These are phyloP conservation scores for Leccinum truebloodii DNA, from an alignment of 768 basidiomycete species.

Conservation along the genomic window DNA sequence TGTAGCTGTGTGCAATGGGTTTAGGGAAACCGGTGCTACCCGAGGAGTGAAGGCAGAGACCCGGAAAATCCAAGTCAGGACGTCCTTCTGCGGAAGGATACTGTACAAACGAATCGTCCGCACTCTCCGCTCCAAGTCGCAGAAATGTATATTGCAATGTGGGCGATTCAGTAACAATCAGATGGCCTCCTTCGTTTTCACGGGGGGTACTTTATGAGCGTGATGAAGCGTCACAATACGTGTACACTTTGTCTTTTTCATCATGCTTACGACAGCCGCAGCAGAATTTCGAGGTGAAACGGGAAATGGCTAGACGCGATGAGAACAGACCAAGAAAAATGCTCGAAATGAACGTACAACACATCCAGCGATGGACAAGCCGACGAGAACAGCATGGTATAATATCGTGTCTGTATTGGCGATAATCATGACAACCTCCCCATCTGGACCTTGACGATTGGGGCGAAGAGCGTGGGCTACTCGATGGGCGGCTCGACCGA, in stretches of 20 bases:
- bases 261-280: constrained; percentile 18
- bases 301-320: constrained; percentile 31
- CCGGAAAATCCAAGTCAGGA: constrained; percentile 23
- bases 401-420: constrained; percentile 36
- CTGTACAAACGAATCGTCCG: constrained; percentile 2
- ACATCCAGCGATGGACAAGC: constrained; percentile 43
- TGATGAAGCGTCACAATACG: constrained; percentile 22
- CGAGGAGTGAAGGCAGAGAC: constrained; percentile 48
- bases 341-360: constrained; percentile 26
- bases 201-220: constrained; percentile 11
- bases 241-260: constrained; percentile 21
- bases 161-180: background rate
- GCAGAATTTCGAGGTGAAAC: constrained; percentile 33
- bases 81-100: constrained; percentile 4
- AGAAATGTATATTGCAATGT: constrained; percentile 28
- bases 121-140: background rate
- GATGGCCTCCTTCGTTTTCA: background rate
- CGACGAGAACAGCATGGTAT: constrained; percentile 34
- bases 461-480: constrained; percentile 44
- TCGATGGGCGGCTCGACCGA: constrained; percentile 31
- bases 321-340: constrained; percentile 14
- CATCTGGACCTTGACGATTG: constrained; percentile 23
- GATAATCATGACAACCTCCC: constrained; percentile 23
- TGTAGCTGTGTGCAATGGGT: constrained; percentile 40
- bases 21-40: constrained; percentile 54